These are phyloP conservation scores for Neurospora sp. DNA, from an alignment of 495 filamentous ascomycete species.

Conservation along the genomic window DNA sequence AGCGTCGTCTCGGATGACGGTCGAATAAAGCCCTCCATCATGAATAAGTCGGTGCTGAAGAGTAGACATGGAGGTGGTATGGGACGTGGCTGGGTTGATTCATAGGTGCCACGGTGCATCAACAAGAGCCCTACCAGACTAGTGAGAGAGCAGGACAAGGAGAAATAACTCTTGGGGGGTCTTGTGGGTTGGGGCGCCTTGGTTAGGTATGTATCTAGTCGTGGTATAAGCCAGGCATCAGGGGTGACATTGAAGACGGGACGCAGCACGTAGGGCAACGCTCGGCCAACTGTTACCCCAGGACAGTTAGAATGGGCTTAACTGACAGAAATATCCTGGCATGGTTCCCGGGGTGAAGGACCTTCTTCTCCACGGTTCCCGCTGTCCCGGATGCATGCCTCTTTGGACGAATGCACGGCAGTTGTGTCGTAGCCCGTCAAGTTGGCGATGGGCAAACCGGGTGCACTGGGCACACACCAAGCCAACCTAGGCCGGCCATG, in stretches of 20 bases:
- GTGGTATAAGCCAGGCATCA: neutral
- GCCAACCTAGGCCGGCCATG: slow-evolving; percentile 10
- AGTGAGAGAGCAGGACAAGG: slow-evolving; percentile 16
- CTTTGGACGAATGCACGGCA: slow-evolving; percentile 13
- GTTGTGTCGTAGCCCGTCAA: slow-evolving; percentile 22
- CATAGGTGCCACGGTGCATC: slow-evolving; percentile 16
- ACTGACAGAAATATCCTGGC: neutral
- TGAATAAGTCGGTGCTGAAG: slow-evolving; percentile 23
- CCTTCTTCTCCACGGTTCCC: slow-evolving; percentile 13
- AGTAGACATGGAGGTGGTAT: slow-evolving; percentile 23
- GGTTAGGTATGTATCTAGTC: neutral
- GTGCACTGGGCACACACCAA: slow-evolving; percentile 6
- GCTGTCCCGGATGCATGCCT: slow-evolving; percentile 13
- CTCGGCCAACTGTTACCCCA: neutral
- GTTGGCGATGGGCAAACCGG: slow-evolving; percentile 17
- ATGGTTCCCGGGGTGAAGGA: slow-evolving; percentile 5
- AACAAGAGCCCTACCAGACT: slow-evolving; percentile 23
- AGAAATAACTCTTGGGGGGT: slow-evolving; percentile 13
- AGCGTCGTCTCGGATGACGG: slow-evolving; percentile 14
- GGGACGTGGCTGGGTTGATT: slow-evolving; percentile 18
- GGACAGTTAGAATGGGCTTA: neutral
- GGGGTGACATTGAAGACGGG: neutral
- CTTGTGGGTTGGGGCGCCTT: slow-evolving; percentile 11
- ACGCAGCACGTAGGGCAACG: neutral
- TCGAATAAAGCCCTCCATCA: slow-evolving; percentile 18